Base-by-base conservation (phyloP, 345 rosid species). In the Lumnitzera littorea region DNA sequence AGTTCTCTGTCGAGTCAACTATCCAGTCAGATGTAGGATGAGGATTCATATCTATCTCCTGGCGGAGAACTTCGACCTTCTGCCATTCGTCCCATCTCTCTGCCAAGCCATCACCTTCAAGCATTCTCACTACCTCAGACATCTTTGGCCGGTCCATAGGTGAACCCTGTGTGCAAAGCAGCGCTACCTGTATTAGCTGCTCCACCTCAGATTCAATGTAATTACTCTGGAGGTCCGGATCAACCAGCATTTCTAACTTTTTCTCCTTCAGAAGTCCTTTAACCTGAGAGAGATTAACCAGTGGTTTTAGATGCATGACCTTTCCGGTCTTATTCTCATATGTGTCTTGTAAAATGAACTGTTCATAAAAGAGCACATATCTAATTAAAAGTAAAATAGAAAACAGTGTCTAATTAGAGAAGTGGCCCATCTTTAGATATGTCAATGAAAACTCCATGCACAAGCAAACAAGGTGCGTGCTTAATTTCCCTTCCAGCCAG, bases 31-130 rank as follows among this genome's bases (percentile, higher is more conserved):
- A 87, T 65, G 68, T 74, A 41, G 81, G 86, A 76, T 84, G 88
- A 1, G 90, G 90, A 29, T 78, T 77, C 27, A 90, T 74, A 56
- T 92, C 95, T 24, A 84, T 77, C 61, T 92, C 97, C 74, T 87
- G 91, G 48, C 96, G 84, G 56, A 82, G 84, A 25, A 87, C 88
- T 67, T 92, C 97, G n/a, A 84, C 90, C 75, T 85, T 89, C 56
- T 87, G 98, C 98, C 96, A 92, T 68, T 89, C 96, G 41, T 92
- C 98, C 98, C 98, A 92, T 68, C 72, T 80, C 80, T 92, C 97
- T 0, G 86, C 95, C 65, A 89, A 72, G 48, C 98, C 96, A 48
- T 89, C 97, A 11, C 98, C 98, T 78, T 89, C 98, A 0, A 92
- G 96, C 97, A 92, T 92, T 66, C 95, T 70, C 50, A 92, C 97